Evolutionary conservation across 2,329 filamentous ascomycete species (phyloP), one percentile per base, ranked within the genome.

Genomic region (Nothopassalora personata): DNA sequence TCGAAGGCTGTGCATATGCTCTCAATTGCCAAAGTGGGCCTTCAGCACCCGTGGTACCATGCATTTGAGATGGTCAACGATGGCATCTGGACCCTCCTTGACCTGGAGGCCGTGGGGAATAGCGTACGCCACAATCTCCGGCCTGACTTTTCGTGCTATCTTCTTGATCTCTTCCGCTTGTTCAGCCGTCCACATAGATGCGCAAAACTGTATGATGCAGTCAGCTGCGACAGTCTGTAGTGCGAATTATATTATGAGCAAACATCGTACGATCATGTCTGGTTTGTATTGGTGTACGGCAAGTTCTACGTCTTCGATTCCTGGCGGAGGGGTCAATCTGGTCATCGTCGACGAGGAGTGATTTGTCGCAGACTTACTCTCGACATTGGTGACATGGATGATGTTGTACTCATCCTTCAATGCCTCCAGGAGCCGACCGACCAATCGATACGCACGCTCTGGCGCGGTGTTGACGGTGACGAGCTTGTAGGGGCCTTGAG

Each of bases 381-480:
- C 80, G 66, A 80, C 83, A 69, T 89, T 89, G 36, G 77, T 84
- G 27, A 81, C 78, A 68, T 89, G 79, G 39, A 81, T 75, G 64
- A 89, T 87, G 1, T 78, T 83, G 71, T 88, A 89, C 43, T 74
- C 75, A 57, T 86, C 84, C 69, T 84, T 85, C 33, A 89, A 72
- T 11, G 79, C 80, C 57, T 86, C 83, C 10, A 81, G 77, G 39
- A 89, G 72, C 0, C 83, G 79, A 10, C 86, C 85, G 66, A 87
- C 82, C 34, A 89, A 73, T 7, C 77, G 74, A 73, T 84, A 83
- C 34, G 86, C 86, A 57, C 86, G 78, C 62, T 87, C 85, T 0
- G 86, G 86, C 1, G 81, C 84, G 1, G 81, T 87, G 74, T 88
- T 89, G 64, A 89, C 85, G 1, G 85, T 89, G 31, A 88, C 81